Evolutionary conservation across 306 rosid genomes (phyloP), one percentile per base, ranked within the genome.

Genomic region (Crotalaria pallida): DNA sequence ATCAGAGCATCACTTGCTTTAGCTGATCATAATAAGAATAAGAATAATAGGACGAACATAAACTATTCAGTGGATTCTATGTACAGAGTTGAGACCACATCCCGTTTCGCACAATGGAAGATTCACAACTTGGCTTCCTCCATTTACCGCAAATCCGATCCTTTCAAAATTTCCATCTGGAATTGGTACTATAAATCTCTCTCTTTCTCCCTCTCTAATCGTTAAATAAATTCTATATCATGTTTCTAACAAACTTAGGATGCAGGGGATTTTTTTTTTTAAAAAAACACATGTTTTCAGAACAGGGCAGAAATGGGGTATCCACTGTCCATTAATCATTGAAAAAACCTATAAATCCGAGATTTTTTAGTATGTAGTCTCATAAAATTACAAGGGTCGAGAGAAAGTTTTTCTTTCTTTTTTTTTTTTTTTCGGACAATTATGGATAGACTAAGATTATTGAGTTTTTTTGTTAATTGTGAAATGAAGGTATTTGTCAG

Each of bases 31-130:
- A n/a, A n/a, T n/a, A n/a, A n/a, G n/a, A n/a, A n/a, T n/a, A n/a
- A n/a, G 66, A 94, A 33, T 38, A 38, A 38, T 10, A 38, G 96
- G 84, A 95, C 91, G 99, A 91, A 80, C 31, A 27, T 3, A 4
- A 27, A 27, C 58, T 97, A 95, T 76, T 88, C 96, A 27, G 96
- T 96, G 8, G 99, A 95, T 76, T 88, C 96, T 40, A 95, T 96
- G 10, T 95, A 91, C 78, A 84, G 77, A 63, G 99, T 95, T 51
- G 88, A 95, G 50, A 95, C 97, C 68, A 89, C 99, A 0, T 79
- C 96, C 1, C 95, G 99, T 40, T 91, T 95, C 49, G 99, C 99
- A 19, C 99, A 95, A 86, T 95, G 99, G 99, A 83, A 92, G 80
- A 87, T 95, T 84, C 96, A 95, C 22, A 95, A 95, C 62, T 81